phyloP scores from a whole-genome alignment of 129 eudicot species.

The Centaurea solstitialis region DNA sequence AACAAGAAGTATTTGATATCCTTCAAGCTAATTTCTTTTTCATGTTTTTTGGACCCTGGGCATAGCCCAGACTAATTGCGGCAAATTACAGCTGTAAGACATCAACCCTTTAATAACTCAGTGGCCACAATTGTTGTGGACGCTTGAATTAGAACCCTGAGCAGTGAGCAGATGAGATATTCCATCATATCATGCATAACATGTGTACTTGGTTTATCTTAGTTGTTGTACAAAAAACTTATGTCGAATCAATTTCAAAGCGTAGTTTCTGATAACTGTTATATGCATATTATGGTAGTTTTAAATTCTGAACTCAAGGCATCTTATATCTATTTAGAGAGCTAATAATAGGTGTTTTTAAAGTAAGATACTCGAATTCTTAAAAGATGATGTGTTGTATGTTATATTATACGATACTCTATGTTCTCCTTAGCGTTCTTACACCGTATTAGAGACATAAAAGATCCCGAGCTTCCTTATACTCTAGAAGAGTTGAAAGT shows the following conservation, averaged over 20 bases:
- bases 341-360: too few relatives aligned
- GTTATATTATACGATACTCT: neutral
- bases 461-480: conserved; percentile 99
- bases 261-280: neutral
- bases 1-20: conserved; percentile 90
- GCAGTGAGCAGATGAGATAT: too few relatives aligned
- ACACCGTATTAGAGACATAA: conserved; percentile 96
- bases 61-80: too few relatives aligned
- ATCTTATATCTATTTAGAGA: too few relatives aligned
- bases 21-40: conserved; percentile 25
- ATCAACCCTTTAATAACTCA: too few relatives aligned
- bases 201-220: neutral
- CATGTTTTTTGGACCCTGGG: too few relatives aligned
- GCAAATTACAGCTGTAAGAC: too few relatives aligned
- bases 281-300: neutral
- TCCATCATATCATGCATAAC: neutral
- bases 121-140: too few relatives aligned
- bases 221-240: neutral
- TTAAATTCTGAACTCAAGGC: too few relatives aligned
- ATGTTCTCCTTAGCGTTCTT: conserved; percentile 49
- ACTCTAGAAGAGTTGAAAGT: conserved; percentile 93
- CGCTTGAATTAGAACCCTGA: too few relatives aligned
- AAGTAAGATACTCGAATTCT: neutral
- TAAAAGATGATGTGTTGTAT: neutral
- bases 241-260: neutral